Evolutionary conservation across 202 grass and related monocot genomes (phyloP), one percentile per base, ranked within the genome.

Genomic region (Carex arenaria): DNA sequence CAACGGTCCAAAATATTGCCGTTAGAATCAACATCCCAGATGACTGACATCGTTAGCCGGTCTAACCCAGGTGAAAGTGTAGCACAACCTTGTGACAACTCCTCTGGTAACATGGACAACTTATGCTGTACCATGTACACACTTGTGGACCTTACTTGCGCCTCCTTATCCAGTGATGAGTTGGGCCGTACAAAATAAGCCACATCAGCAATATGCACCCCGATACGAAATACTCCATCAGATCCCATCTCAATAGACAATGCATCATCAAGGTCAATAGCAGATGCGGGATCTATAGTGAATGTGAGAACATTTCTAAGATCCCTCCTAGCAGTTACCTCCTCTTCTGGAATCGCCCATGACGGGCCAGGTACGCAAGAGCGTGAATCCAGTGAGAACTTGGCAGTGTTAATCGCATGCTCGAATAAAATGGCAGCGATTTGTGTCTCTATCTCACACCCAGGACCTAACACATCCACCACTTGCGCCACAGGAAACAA

Each of bases 161-260:
- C 96, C 77, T 98, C 93, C 80, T 88, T 89, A 95, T 98, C 91
- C 84, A 95, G 83, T 22, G 85, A 80, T 75, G 96, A 91, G 62
- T 89, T 88, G 67, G 96, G 96, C 81, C 80, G 89, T 82, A 98
- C 88, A 86, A 98, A 95, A 86, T 92, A 93, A 34, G 96, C 93
- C 78, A 98, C 91, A 89, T 98, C 96, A 69, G 96, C 89, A 81
- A 98, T 92, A 80, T 98, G 96, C 64, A 98, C 96, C 54, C 93
- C 96, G 87, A 98, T 71, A 69, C 89, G 91, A 80, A 90, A 85
- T 88, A 85, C 84, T 86, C 86, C 89, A 45, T 88, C 89, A 74
- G 91, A 66, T 80, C 85, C 38, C n/a, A 52, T 87, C 84, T 98
- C 93, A 61, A 98, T 40, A 69, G 95, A 98, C 86, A 98, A 92